phyloP scores from a whole-genome alignment of 163 green algal species.

The Chlamydomonas reinhardtii region DNA sequence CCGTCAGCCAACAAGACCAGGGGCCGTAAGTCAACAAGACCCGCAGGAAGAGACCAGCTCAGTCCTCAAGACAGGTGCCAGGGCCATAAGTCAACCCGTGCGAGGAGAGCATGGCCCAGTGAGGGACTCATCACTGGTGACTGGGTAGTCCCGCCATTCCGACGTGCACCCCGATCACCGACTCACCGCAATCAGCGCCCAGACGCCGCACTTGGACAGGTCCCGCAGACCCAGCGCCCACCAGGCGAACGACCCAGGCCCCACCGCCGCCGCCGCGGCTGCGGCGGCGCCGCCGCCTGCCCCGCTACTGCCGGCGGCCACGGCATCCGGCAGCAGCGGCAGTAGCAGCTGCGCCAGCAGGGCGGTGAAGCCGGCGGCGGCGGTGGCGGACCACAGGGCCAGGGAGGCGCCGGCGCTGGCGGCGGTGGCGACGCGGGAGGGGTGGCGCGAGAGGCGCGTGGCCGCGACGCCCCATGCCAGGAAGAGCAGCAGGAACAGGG shows the following conservation, averaged over 20 bases:
- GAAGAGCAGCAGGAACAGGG: conserved; percentile 41
- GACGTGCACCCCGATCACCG: too few relatives aligned
- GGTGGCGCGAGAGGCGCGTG: background rate
- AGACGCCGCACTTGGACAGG: background rate
- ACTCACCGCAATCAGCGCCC: conserved; percentile 8
- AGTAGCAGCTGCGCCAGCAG: conserved; percentile 57
- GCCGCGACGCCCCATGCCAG: conserved; percentile 48
- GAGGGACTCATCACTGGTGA: too few relatives aligned
- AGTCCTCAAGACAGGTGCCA: too few relatives aligned
- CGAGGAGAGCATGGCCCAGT: too few relatives aligned
- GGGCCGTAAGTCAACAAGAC: too few relatives aligned
- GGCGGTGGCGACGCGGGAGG: background rate
- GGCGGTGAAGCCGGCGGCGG: background rate
- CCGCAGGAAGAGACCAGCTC: too few relatives aligned
- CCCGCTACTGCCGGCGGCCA: background rate
- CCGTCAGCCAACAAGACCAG: too few relatives aligned
- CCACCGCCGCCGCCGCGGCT: conserved; percentile 18
- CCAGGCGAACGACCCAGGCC: conserved; percentile 20
- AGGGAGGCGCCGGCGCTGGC: conserved; percentile 5
- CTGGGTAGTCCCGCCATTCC: too few relatives aligned
- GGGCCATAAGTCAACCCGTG: too few relatives aligned
- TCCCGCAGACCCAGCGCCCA: conserved; percentile 23
- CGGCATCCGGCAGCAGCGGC: background rate
- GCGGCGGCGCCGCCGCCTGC: background rate
- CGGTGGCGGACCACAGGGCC: background rate